These are phyloP conservation scores for Lachnellula suecica DNA, from an alignment of 2,329 filamentous ascomycete genomes.

Conservation along the genomic window DNA sequence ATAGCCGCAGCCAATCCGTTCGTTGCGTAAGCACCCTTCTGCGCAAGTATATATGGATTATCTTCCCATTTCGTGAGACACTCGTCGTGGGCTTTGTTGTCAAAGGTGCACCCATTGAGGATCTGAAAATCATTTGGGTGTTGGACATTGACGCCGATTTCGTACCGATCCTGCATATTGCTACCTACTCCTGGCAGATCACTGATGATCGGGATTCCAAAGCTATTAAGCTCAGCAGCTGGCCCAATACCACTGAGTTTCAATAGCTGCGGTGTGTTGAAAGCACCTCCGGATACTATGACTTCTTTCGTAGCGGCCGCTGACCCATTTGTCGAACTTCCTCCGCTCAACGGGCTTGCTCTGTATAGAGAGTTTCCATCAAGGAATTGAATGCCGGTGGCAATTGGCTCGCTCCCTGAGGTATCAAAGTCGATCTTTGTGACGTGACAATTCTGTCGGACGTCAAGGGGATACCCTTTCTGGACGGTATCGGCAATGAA, in stretches of 20 bases:
- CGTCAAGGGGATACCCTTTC: constrained; percentile 17
- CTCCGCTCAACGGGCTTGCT: constrained; percentile 8
- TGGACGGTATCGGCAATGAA: constrained; percentile 4
- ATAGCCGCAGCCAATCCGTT: constrained; percentile 49
- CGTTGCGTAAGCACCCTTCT: constrained; percentile 34
- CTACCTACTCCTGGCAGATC: constrained; percentile 63
- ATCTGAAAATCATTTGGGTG: not conserved
- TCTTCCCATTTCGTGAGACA: not conserved
- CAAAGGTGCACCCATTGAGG: not conserved
- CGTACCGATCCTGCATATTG: constrained; percentile 45
- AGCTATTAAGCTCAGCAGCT: constrained; percentile 35
- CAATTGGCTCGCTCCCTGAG: constrained; percentile 30
- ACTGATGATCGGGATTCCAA: constrained; percentile 51
- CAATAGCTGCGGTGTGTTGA: constrained; percentile 47
- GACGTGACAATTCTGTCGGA: constrained; percentile 32
- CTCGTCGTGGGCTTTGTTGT: not conserved
- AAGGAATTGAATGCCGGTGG: constrained; percentile 43
- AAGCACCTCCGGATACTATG: constrained; percentile 47
- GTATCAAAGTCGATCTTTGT: constrained; percentile 41
- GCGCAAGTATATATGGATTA: constrained; percentile 3
- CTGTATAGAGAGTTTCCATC: constrained; percentile 34
- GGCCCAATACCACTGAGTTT: constrained; percentile 48
- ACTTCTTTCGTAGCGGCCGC: constrained; percentile 36
- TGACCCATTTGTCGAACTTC: not conserved
- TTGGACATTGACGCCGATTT: not conserved